Conservation (phyloP, 1,284 basidiomycete genomes). For the Stereum hirsutum region DNA sequence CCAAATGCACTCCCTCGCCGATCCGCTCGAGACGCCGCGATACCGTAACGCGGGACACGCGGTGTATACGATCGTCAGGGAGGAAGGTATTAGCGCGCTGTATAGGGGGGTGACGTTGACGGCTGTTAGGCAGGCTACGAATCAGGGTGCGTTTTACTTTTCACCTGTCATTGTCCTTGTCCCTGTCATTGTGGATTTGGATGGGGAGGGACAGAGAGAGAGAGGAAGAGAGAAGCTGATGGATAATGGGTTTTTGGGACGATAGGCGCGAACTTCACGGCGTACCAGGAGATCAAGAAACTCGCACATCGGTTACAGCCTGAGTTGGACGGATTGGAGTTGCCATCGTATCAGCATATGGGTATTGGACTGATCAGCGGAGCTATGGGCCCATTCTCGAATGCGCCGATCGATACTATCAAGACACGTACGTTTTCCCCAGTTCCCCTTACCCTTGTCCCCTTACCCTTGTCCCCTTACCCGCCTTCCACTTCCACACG, state of each 20-base stretch:
- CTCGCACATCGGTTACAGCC: constrained; percentile 74
- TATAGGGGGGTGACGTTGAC: constrained; percentile 94
- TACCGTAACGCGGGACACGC: constrained; percentile 98
- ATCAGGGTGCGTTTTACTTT: constrained; percentile 73
- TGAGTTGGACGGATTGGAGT: constrained; percentile 44
- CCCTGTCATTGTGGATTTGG: no score
- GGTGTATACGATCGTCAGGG: constrained; percentile 89
- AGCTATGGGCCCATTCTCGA: constrained; percentile 95
- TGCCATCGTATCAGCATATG: constrained; percentile 95
- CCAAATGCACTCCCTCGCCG: constrained; percentile 95
- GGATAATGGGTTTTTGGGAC: no score
- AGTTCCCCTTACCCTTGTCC: constrained; percentile 1
- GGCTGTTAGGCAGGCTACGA: constrained; percentile 94
- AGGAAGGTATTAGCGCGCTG: constrained; percentile 82
- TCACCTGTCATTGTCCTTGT: no score
- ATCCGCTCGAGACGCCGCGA: constrained; percentile 88
- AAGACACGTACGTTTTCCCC: constrained; percentile 67
- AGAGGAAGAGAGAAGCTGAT: no score
- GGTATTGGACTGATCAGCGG: constrained; percentile 92
- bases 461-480: background rate
- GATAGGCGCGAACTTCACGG: constrained; percentile 93
- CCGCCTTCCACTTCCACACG: background rate
- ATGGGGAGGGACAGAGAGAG: no score
- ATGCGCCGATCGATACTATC: constrained; percentile 96
- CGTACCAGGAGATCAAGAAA: constrained; percentile 95